Evolutionary conservation across 257 asterid species (phyloP).

Genomic region (Solanum paucissectum): DNA sequence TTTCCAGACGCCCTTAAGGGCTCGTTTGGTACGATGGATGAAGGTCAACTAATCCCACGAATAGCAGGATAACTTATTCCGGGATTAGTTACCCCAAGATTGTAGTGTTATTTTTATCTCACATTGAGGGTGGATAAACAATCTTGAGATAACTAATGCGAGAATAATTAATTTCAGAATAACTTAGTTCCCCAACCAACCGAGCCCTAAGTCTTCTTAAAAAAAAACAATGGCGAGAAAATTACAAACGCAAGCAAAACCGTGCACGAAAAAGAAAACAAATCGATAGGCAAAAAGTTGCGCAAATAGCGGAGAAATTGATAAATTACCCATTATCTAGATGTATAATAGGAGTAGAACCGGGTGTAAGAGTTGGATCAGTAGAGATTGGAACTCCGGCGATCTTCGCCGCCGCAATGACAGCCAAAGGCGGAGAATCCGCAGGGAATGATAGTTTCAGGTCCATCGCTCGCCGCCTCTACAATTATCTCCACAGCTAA

Average conservation of each 20-base stretch:
- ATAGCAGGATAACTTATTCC: neutral
- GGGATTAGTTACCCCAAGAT: neutral
- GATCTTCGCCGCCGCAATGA: conserved; percentile 66
- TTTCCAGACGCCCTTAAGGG: neutral
- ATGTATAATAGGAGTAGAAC: conserved; percentile 44
- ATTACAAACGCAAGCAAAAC: neutral
- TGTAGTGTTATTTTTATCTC: neutral
- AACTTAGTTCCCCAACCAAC: neutral
- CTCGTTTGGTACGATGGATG: neutral
- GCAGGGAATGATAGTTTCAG: conserved; percentile 29
- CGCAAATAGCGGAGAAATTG: neutral
- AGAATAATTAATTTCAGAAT: too few relatives aligned
- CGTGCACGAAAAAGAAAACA: neutral
- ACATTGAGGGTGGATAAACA: neutral
- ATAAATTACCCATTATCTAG: conserved; percentile 41
- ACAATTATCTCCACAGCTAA: neutral
- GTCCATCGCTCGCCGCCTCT: conserved; percentile 23
- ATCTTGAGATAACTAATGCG: too few relatives aligned
- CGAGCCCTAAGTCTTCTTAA: neutral
- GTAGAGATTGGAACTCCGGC: conserved; percentile 32
- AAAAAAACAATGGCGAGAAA: neutral
- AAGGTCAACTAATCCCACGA: neutral
- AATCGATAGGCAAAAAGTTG: neutral
- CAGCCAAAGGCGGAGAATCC: conserved; percentile 64
- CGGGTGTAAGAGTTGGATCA: conserved; percentile 34